Base-by-base conservation (phyloP, 257 asterid genomes). In the Gardenia jasminoides region DNA sequence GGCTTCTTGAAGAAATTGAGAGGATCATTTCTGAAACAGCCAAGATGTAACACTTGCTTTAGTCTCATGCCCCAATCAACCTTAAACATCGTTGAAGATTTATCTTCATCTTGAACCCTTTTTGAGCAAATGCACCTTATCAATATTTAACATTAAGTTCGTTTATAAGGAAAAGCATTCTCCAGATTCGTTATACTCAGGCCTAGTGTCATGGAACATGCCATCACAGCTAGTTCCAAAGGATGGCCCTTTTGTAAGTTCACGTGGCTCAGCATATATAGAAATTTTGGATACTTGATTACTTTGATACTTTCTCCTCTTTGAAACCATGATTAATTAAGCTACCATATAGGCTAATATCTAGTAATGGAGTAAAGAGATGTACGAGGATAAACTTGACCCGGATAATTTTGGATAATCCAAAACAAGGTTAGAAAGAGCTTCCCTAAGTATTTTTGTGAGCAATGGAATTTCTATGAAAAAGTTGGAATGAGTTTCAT, bases 1-100 rank as follows among this genome's bases (percentile, higher is more conserved):
- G 94, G 78, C 95, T 92, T 47, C 91, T 91, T 65, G 93, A 89
- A 86, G 98, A 93, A 79, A 93, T 93, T 68, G 97, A 93, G 91
- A 89, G 95, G 84, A 89, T 92, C 62, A 83, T 92, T 69, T 76
- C 85, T 81, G 88, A 90, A 77, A 80, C 89, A 70, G 87, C 81
- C 74, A 86, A 78, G 22, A 80, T 87, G 83, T 87, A 77, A 87
- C 64, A 48, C 33, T 50, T 12, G 30, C 65, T 44, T n/a, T 30
- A 67, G 41, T 44, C 66, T 58, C 47, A 31, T 52, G 36, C 24
- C 80, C 72, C 46, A 36, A 13, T 59, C 76, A 36, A 61, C 31
- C 68, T 74, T 44, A 44, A 72, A 72, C 47, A 4, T 46, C 11
- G 13, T 67, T 47, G 16, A 5, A 64, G 54, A 36, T 59, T 20